A percentile compares a stretch with the other conserved stretches of the same genome.
Evolutionary conservation across 345 rosid genomes (phyloP).

Genomic region (Eucalyptus microcorys): DNA sequence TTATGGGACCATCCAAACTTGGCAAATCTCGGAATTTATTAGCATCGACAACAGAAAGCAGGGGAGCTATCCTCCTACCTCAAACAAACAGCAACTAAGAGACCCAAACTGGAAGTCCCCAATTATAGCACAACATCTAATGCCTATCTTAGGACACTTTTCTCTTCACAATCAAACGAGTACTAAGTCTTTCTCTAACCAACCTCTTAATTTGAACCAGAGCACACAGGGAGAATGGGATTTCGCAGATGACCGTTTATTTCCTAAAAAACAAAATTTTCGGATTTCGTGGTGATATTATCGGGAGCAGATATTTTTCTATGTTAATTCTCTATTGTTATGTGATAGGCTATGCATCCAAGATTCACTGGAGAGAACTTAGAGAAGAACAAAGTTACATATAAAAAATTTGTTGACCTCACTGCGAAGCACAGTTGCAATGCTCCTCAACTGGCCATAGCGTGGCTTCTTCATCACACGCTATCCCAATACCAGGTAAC

Average conservation of each 20-base stretch:
- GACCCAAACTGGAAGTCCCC: neutral
- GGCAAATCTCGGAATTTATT: neutral
- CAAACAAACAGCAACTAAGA: neutral
- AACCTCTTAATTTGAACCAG: neutral
- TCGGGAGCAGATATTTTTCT: neutral
- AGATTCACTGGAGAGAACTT: slow-evolving; percentile 5
- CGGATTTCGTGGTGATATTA: neutral
- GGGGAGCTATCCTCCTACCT: neutral
- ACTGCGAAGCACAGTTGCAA: slow-evolving; percentile 21
- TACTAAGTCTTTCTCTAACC: neutral
- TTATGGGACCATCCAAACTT: neutral
- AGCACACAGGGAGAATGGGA: neutral
- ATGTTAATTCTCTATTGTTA: neutral
- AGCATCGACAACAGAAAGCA: neutral
- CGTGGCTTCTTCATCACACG: slow-evolving; percentile 34
- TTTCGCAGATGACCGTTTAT: neutral
- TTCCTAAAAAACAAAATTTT: neutral
- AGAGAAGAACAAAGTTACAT: slow-evolving; percentile 31
- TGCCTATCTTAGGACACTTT: neutral
- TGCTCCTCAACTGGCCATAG: slow-evolving; percentile 31
- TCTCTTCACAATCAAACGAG: neutral
- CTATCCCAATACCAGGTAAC: slow-evolving; percentile 31
- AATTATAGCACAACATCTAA: neutral
- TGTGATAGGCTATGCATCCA: slow-evolving; percentile 5
- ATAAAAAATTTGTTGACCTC: slow-evolving; percentile 6